Conservation (phyloP, 805 yeast species). For the Barnettozyma vustinii region DNA sequence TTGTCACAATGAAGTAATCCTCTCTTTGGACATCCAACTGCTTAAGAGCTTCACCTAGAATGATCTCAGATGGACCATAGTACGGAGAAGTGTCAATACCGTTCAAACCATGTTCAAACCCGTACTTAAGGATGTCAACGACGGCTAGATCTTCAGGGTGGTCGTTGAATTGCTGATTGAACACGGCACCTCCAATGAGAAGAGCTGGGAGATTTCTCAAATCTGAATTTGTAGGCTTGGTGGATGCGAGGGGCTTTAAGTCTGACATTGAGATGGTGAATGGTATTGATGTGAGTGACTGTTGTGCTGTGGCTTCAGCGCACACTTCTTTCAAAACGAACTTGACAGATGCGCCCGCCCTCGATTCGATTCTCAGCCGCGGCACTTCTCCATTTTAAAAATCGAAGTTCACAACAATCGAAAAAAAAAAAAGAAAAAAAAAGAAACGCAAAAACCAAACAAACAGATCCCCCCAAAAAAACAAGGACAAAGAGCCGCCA, state of each 20-base stretch:
- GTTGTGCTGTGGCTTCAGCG: no score
- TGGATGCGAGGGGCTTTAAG: slow-evolving; percentile 17
- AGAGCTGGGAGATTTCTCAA: slow-evolving; percentile 45
- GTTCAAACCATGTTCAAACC: slow-evolving; percentile 61
- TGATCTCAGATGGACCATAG: slow-evolving; percentile 80
- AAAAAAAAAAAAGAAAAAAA: background rate
- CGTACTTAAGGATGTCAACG: slow-evolving; percentile 48
- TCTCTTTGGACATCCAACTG: slow-evolving; percentile 46
- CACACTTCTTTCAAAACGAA: no score
- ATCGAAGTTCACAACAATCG: no score
- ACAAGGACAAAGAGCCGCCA: background rate
- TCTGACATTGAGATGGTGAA: background rate
- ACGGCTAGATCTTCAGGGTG: slow-evolving; percentile 61
- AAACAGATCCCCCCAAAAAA: background rate
- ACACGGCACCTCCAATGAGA: slow-evolving; percentile 83
- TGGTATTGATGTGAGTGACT: background rate
- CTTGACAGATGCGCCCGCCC: background rate
- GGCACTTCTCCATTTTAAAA: background rate
- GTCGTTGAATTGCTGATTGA: slow-evolving; percentile 73
- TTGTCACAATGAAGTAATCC: slow-evolving; percentile 67
- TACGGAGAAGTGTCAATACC: slow-evolving; percentile 92
- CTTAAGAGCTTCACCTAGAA: slow-evolving; percentile 64
- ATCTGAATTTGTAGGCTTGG: slow-evolving; percentile 16
- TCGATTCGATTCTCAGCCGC: background rate
- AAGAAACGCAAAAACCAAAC: background rate